Base-by-base conservation (phyloP, 331 rosid genomes). In the Telfairia occidentalis region DNA sequence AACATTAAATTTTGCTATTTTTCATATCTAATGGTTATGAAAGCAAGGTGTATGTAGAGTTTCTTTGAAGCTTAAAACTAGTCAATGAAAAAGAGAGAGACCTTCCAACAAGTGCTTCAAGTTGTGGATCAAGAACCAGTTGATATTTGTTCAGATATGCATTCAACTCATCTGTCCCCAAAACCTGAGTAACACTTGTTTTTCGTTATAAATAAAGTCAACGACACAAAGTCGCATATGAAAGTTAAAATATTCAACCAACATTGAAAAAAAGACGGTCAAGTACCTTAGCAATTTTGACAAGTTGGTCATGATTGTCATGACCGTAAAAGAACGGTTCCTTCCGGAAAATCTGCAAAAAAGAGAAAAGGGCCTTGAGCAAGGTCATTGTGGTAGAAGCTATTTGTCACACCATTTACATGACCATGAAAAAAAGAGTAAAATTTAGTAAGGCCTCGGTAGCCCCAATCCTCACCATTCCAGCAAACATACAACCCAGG, bases 401-500 rank as follows among this genome's bases (percentile, higher is more conserved):
- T 19, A 38, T 26, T 69, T 28, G 49, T 45, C 9, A 16, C 74
- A 15, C 26, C 55, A 69, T 43, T 43, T 43, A 37, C 50, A 69
- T 43, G 55, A 45, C 54, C 7, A 69, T 28, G 30, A 42, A 43
- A 43, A 69, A 7, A 3, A 26, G 10, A 66, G 52, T 13, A 40
- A 40, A 69, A 42, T 57, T 30, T 18, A 37, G 74, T 19, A 76
- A 37, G 49, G 75, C 23, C 7, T 40, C 1, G 8, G 12, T 54
- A 40, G 32, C 18, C 74, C 34, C 21, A 38, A 52, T 28, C 63
- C 82, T 65, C 77, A 84, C 85, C 87, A 84, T 84, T 59, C 87
- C 87, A 1, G 87, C 87, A 81, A 84, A 79, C 87, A 84, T 84
- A 58, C 85, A 84, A 2, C 87, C 85, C 40, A 84, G 82, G 63